These are phyloP conservation scores for Capsella bursapastoris DNA, from an alignment of 345 rosid species.

Conservation along the genomic window DNA sequence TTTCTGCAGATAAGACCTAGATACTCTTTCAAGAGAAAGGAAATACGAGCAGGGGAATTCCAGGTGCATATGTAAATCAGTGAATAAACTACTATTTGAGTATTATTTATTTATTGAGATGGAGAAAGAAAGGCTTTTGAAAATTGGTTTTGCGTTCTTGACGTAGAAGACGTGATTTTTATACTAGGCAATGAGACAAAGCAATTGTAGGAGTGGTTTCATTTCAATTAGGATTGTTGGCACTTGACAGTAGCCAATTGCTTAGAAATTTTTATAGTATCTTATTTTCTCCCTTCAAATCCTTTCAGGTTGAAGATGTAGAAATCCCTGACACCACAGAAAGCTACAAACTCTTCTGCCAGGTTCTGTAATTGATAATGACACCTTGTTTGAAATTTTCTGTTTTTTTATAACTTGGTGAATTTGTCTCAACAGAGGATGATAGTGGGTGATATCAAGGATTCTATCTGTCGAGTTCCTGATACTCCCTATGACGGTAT, in stretches of 20 bases:
- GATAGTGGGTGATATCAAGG: slow-evolving; percentile 96
- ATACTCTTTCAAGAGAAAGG: slow-evolving; percentile 98
- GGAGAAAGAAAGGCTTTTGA: not conserved
- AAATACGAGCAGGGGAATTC: slow-evolving; percentile 84
- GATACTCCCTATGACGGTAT: slow-evolving; percentile 97
- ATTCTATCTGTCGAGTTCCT: slow-evolving; percentile 94
- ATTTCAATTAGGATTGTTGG: slow-evolving; percentile 20
- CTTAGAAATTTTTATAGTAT: slow-evolving; percentile 18
- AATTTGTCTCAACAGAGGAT: slow-evolving; percentile 63
- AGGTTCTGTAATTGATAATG: slow-evolving; percentile 57
- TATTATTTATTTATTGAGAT: slow-evolving; percentile 10
- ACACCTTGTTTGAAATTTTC: slow-evolving; percentile 14
- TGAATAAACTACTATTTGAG: slow-evolving; percentile 26
- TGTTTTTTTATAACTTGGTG: slow-evolving; percentile 30
- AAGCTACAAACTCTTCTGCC: slow-evolving; percentile 89
- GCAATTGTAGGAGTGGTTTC: slow-evolving; percentile 6
- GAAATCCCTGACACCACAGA: slow-evolving; percentile 85
- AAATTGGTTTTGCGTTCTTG: slow-evolving; percentile 12
- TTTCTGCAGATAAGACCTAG: slow-evolving; percentile 86
- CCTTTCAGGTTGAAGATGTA: slow-evolving; percentile 70
- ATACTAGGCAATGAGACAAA: slow-evolving; percentile 8
- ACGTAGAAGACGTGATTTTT: not conserved
- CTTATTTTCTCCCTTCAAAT: slow-evolving; percentile 15
- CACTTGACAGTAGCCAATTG: slow-evolving; percentile 4
- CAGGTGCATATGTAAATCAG: slow-evolving; percentile 59